Conservation (phyloP, 2,329 filamentous ascomycete genomes). For the Xylaria hypoxylon region DNA sequence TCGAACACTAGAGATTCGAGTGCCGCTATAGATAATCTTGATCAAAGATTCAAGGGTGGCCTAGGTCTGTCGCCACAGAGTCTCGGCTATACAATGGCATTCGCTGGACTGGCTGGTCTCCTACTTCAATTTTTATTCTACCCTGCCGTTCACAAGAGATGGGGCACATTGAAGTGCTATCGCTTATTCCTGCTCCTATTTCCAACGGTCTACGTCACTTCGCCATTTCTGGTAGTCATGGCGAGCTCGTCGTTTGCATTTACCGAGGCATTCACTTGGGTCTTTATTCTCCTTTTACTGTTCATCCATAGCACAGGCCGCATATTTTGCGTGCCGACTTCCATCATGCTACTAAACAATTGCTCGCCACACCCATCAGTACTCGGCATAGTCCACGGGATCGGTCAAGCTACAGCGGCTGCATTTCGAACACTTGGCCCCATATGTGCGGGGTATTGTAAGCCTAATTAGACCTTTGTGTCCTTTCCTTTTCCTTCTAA, state of each 20-base stretch:
- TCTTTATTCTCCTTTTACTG: conserved; percentile 8
- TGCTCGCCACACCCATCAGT: conserved; percentile 9
- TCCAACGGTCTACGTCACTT: conserved; percentile 7
- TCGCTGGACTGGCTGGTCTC: conserved; percentile 10
- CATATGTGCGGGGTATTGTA: conserved; percentile 9
- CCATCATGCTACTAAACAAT: conserved; percentile 7
- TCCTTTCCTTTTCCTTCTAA: neutral
- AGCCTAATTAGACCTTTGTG: neutral
- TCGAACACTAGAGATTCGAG: neutral
- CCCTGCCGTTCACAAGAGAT: conserved; percentile 6
- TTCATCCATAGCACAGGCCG: conserved; percentile 10
- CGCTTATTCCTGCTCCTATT: conserved; percentile 7
- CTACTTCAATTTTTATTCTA: conserved; percentile 11
- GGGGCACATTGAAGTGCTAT: conserved; percentile 8
- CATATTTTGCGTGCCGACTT: conserved; percentile 9
- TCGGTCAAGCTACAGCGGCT: conserved; percentile 9
- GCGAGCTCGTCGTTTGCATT: neutral
- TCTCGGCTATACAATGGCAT: conserved; percentile 10
- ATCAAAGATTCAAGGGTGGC: conserved; percentile 5
- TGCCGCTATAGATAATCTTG: neutral
- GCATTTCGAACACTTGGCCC: conserved; percentile 11
- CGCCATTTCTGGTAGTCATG: conserved; percentile 7
- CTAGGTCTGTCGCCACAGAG: conserved; percentile 4
- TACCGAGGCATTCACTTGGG: conserved; percentile 2
- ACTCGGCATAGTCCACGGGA: conserved; percentile 2